Conservation (phyloP, 208 protist genomes). For the Porcisia hertigi region DNA sequence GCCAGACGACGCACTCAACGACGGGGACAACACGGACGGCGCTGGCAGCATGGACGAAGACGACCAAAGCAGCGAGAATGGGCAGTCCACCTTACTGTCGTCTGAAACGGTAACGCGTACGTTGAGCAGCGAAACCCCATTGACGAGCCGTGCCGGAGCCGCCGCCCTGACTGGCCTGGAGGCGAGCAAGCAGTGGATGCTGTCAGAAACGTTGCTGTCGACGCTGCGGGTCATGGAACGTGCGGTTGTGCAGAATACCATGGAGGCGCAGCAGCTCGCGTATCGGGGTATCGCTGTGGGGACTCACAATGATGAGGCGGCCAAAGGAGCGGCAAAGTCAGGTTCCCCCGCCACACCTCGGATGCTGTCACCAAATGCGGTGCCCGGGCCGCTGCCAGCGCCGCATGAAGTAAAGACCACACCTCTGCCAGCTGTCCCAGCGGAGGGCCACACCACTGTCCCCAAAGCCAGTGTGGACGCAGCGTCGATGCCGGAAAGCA, state of each 20-base stretch:
- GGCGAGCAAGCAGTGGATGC: conserved; percentile 65
- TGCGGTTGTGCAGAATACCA: conserved; percentile 89
- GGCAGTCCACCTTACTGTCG: conserved; percentile 33
- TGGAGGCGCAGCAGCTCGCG: conserved; percentile 83
- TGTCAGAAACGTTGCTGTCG: conserved; percentile 75
- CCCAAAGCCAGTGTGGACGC: neutral
- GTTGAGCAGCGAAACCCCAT: neutral
- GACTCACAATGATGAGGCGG: conserved; percentile 2
- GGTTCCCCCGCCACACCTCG: neutral
- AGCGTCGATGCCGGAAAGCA: neutral
- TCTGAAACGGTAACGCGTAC: conserved; percentile 19
- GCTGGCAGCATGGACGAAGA: conserved; percentile 21
- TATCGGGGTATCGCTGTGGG: conserved; percentile 85
- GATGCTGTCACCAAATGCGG: neutral
- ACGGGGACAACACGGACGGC: conserved; percentile 47
- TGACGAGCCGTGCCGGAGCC: neutral
- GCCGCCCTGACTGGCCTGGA: conserved; percentile 3
- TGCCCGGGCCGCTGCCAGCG: conserved; percentile 3
- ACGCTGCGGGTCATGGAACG: conserved; percentile 90
- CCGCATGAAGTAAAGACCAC: neutral
- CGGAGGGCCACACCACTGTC: neutral
- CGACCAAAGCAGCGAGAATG: conserved; percentile 35
- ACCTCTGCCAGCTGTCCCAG: conserved; percentile 11
- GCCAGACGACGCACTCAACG: conserved; percentile 40
- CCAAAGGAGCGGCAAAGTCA: neutral